Evolutionary conservation across 441 rosid genomes (phyloP), one percentile per base, ranked within the genome.

Genomic region (Pelargonium citronellum): DNA sequence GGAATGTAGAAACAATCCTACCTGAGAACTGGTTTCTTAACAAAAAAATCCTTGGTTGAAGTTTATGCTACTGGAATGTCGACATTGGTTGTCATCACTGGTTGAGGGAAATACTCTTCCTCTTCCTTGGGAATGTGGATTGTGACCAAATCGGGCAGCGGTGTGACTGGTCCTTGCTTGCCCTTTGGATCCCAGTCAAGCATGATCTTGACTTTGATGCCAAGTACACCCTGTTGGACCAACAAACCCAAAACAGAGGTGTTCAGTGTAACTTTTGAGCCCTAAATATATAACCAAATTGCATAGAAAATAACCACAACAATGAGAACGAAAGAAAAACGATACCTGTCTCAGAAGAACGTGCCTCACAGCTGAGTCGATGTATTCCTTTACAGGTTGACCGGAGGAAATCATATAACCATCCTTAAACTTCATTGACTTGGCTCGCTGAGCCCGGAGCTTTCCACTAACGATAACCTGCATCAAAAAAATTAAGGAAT

Each of bases 371-470:
- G 87, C 90, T 41, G 92, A 84, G 78, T 87, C 91, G 0, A 87
- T 87, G 71, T 87, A 87, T 3, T 87, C 90, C 1, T 85, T 83
- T 8, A 85, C 87, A 0, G 95, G 92, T 51, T 87, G 90, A 12
- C 92, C 95, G n/a, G 95, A 85, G 34, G 95, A 89, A 9, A 86
- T 85, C 92, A 87, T 89, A 65, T 89, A 89, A 39, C 95, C 92
- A 73, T 89, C 95, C 83, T 87, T 84, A 69, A 89, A 89, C 74
- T 89, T 87, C 92, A 89, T 89, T 0, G 89, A 84, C 72, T 86
- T 89, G 51, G 95, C 90, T 47, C 87, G 86, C 65, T 83, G 78
- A 13, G 88, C 82, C 5, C 82, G 79, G 16, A 86, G 90, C 72
- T 84, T 84, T 74, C 83, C 80, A 49, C 90, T 83, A 16, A 81